Evolutionary conservation across 1,139 yeast species (phyloP).

Genomic region (Suhomyces taliae): DNA sequence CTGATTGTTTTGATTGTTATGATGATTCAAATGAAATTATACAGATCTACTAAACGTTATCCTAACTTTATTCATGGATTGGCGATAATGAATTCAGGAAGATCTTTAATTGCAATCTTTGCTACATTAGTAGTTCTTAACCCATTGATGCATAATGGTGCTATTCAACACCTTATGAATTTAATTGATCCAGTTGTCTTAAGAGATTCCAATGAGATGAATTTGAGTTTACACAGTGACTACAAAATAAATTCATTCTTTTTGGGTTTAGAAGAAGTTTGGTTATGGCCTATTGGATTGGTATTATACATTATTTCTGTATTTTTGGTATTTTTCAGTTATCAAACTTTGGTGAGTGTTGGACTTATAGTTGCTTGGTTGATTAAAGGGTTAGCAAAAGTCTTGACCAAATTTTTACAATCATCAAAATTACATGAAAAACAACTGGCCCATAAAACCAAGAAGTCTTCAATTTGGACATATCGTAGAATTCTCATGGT

Average conservation of each 20-base stretch:
- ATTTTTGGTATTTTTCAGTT: constrained; percentile 18
- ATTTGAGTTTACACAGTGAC: constrained; percentile 22
- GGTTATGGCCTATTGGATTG: constrained; percentile 60
- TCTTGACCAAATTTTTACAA: neutral
- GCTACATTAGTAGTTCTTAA: constrained; percentile 33
- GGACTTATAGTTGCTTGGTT: constrained; percentile 10
- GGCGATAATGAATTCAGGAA: constrained; percentile 25
- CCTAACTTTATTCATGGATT: constrained; percentile 55
- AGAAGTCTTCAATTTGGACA: constrained; percentile 3
- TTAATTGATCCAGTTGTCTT: constrained; percentile 59
- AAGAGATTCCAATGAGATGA: constrained; percentile 36
- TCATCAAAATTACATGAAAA: neutral
- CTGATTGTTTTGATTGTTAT: constrained; percentile 46
- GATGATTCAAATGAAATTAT: constrained; percentile 46
- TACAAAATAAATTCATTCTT: constrained; percentile 46
- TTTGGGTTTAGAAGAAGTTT: constrained; percentile 64
- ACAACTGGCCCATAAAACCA: neutral
- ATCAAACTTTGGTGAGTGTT: constrained; percentile 11
- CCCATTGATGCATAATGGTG: constrained; percentile 29
- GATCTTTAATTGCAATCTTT: constrained; percentile 20
- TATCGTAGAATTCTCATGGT: constrained; percentile 34
- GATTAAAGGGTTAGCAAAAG: neutral
- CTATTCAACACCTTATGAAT: constrained; percentile 26
- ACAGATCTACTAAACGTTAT: constrained; percentile 40
- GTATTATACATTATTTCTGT: constrained; percentile 52